Conservation (phyloP, 2,329 filamentous ascomycete genomes). For the Diplodia intermedia region DNA sequence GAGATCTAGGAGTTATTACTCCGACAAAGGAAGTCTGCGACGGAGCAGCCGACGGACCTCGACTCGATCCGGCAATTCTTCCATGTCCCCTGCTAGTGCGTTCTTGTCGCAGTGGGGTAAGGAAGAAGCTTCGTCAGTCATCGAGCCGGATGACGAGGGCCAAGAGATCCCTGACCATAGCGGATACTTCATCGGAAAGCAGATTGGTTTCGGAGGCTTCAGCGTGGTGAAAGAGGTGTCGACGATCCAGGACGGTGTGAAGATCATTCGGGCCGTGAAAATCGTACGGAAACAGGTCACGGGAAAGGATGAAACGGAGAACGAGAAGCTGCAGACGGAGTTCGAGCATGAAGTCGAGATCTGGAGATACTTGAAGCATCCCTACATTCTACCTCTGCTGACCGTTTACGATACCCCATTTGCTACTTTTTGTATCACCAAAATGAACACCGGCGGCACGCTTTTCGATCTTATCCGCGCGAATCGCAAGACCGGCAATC, state of each 20-base stretch:
- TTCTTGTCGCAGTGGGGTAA: slow-evolving; percentile 63
- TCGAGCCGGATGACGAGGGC: slow-evolving; percentile 66
- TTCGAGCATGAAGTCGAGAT: slow-evolving; percentile 73
- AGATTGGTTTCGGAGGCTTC: slow-evolving; percentile 71
- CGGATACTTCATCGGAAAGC: slow-evolving; percentile 71
- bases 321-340: slow-evolving; percentile 69
- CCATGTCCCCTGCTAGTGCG: slow-evolving; percentile 64
- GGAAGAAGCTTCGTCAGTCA: slow-evolving; percentile 45
- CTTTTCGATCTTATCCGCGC: slow-evolving; percentile 68
- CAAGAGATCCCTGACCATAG: slow-evolving; percentile 66
- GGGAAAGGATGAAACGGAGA: slow-evolving; percentile 64
- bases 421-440: slow-evolving; percentile 73
- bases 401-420: slow-evolving; percentile 71
- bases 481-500: slow-evolving; percentile 51
- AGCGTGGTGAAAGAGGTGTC: slow-evolving; percentile 71
- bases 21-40: slow-evolving; percentile 40
- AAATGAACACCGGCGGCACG: slow-evolving; percentile 68
- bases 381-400: slow-evolving; percentile 67
- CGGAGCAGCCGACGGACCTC: slow-evolving; percentile 50
- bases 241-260: slow-evolving; percentile 63
- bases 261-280: slow-evolving; percentile 68
- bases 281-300: slow-evolving; percentile 68
- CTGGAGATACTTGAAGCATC: slow-evolving; percentile 70
- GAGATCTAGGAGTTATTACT: slow-evolving; percentile 38
- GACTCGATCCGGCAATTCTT: slow-evolving; percentile 58